phyloP scores from a whole-genome alignment of 1,139 yeast species.

The Meyerozyma athensensis region DNA sequence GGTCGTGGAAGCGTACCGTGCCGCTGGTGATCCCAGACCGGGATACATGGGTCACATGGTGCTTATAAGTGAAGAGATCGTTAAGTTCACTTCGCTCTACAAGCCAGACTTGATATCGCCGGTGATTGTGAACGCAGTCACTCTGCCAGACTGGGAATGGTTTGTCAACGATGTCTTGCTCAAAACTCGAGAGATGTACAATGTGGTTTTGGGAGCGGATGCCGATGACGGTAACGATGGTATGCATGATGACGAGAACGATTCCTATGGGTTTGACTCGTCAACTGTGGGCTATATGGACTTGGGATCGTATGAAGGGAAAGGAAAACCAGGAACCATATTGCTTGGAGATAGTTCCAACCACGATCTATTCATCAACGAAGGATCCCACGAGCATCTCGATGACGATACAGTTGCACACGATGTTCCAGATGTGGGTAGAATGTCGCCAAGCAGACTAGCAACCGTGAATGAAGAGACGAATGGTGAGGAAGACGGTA shows the following conservation, averaged over 20 bases:
- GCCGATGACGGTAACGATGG: conserved; percentile 28
- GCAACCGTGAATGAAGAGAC: conserved; percentile 10
- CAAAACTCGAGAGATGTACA: conserved; percentile 43
- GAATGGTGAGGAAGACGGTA: conserved; percentile 15
- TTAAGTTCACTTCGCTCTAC: conserved; percentile 44
- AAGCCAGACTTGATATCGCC: conserved; percentile 47
- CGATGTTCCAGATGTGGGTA: conserved; percentile 6
- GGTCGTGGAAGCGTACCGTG: conserved; percentile 28
- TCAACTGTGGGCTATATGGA: conserved; percentile 51
- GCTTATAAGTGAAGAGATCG: conserved; percentile 45
- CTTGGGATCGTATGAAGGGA: conserved; percentile 23
- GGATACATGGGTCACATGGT: conserved; percentile 48
- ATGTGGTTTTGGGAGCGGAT: conserved; percentile 43
- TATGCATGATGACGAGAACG: conserved; percentile 29
- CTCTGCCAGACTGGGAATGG: conserved; percentile 41
- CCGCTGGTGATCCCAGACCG: conserved; percentile 29
- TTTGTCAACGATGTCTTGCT: conserved; percentile 39
- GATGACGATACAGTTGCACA: conserved; percentile 9
- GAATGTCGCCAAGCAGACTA: conserved; percentile 5
- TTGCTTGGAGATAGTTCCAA: conserved; percentile 34
- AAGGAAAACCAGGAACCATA: conserved; percentile 18
- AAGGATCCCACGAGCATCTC: conserved; percentile 37
- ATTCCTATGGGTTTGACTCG: conserved; percentile 15
- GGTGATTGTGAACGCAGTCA: conserved; percentile 34
- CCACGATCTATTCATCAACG: conserved; percentile 32